Conservation (phyloP, 2,329 filamentous ascomycete species). For the Akanthomyces uredinophilus region DNA sequence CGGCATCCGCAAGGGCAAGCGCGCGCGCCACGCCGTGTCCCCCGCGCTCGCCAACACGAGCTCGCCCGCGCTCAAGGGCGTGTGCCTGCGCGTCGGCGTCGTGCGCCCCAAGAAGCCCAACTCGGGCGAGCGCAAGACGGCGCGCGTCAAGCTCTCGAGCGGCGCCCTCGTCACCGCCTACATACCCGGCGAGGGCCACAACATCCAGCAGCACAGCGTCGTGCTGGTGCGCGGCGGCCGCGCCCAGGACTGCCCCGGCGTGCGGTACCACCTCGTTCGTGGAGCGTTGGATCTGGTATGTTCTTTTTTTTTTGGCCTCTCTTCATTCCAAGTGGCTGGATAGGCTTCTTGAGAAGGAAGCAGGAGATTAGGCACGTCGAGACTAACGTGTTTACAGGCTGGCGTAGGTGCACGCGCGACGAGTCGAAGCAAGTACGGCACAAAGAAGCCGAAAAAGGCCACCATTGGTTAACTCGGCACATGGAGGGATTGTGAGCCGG, state of each 20-base stretch:
- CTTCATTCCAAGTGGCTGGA: too few species aligned
- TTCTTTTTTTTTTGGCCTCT: constrained; percentile 23
- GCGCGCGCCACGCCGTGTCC: constrained; percentile 79
- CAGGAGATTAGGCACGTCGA: too few species aligned
- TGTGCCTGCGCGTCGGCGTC: constrained; percentile 89
- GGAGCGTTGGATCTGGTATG: constrained; percentile 89
- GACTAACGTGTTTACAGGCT: constrained; percentile 51
- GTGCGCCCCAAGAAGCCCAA: constrained; percentile 98
- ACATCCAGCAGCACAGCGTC: constrained; percentile 97
- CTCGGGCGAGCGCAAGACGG: constrained; percentile 93
- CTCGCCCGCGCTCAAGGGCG: constrained; percentile 84
- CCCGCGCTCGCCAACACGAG: constrained; percentile 68
- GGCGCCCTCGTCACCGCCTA: constrained; percentile 87
- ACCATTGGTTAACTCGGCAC: constrained; percentile 42
- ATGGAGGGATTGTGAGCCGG: not conserved
- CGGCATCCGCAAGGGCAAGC: constrained; percentile 74
- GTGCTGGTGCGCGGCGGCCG: constrained; percentile 91
- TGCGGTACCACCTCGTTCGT: constrained; percentile 89
- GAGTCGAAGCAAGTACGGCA: constrained; percentile 92
- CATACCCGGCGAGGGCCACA: constrained; percentile 96
- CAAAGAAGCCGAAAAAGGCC: constrained; percentile 94
- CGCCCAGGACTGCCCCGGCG: constrained; percentile 96
- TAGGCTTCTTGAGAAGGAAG: too few species aligned
- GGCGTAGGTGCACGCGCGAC: constrained; percentile 82
- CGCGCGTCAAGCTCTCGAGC: constrained; percentile 80